These are phyloP conservation scores for Phytophthora pistaciae DNA, from an alignment of 352 stramenopile genomes.

Conservation along the genomic window DNA sequence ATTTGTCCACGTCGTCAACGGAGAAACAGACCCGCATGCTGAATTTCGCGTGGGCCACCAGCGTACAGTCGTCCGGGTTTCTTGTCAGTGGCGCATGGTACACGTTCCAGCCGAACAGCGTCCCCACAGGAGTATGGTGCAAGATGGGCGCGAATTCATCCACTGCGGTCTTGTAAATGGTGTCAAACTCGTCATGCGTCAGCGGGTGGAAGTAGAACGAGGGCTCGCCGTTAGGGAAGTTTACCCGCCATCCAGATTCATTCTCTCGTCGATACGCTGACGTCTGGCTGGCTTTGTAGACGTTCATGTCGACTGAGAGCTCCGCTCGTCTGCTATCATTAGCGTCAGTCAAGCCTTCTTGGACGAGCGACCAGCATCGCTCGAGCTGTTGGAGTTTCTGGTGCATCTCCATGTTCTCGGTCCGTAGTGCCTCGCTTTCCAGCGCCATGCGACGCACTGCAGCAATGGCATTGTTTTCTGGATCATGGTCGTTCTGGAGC, in stretches of 20 bases:
- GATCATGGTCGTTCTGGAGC: not conserved
- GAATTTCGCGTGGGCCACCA: not conserved
- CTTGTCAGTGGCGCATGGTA: not conserved
- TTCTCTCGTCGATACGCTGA: not conserved
- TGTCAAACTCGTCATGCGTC: not conserved
- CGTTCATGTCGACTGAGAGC: not conserved
- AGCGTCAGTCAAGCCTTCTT: not conserved
- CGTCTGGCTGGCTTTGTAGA: constrained; percentile 4
- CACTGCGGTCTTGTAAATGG: not conserved
- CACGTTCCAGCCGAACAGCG: constrained; percentile 4
- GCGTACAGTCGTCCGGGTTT: not conserved
- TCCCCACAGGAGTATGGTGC: not conserved
- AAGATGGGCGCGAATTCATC: not conserved
- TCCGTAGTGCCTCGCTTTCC: constrained; percentile 6
- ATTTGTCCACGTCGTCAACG: not conserved
- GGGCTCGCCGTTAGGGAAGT: constrained; percentile 12
- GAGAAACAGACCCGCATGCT: not conserved
- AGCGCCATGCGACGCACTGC: not conserved
- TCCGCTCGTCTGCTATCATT: not conserved
- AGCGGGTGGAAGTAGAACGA: not conserved
- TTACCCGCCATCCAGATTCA: constrained; percentile 6
- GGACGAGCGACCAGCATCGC: not conserved
- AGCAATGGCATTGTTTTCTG: not conserved
- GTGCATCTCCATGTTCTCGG: constrained; percentile 6
- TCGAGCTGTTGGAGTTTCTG: constrained; percentile 5